Conservation (phyloP, 331 rosid species). For the Arachis monticola region DNA sequence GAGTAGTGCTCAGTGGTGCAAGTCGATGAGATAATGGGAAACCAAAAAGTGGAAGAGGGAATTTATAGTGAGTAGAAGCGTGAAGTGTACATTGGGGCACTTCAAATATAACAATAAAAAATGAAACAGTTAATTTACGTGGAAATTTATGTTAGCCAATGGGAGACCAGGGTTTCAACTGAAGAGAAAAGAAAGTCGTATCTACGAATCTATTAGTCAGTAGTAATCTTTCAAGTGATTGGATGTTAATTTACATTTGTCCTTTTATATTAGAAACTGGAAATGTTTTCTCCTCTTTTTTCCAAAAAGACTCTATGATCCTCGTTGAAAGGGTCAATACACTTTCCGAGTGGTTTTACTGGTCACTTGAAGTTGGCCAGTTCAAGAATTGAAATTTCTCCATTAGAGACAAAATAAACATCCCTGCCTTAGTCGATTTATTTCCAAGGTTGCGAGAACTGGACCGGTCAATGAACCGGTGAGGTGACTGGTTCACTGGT, state of each 20-base stretch:
- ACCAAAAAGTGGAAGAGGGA: conserved; percentile 19
- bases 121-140: not conserved
- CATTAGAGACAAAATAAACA: not conserved
- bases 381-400: conserved; percentile 34
- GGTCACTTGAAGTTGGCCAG: conserved; percentile 28
- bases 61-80: conserved; percentile 35
- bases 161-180: conserved; percentile 1
- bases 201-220: conserved; percentile 26
- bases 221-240: conserved; percentile 5
- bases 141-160: conserved; percentile 18
- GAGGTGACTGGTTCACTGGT: too few species aligned
- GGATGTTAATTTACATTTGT: conserved; percentile 5
- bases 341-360: conserved; percentile 5
- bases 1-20: conserved; percentile 22
- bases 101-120: not conserved
- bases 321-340: conserved; percentile 30
- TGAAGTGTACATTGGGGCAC: conserved; percentile 35
- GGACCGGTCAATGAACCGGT: too few species aligned
- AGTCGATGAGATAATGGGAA: not conserved
- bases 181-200: not conserved
- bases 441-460: too few species aligned
- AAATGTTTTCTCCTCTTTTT: not conserved
- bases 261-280: too few species aligned
- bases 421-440: too few species aligned
- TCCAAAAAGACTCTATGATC: not conserved